These are phyloP conservation scores for Escovopsis weberi DNA, from an alignment of 2,329 filamentous ascomycete genomes.

Conservation along the genomic window DNA sequence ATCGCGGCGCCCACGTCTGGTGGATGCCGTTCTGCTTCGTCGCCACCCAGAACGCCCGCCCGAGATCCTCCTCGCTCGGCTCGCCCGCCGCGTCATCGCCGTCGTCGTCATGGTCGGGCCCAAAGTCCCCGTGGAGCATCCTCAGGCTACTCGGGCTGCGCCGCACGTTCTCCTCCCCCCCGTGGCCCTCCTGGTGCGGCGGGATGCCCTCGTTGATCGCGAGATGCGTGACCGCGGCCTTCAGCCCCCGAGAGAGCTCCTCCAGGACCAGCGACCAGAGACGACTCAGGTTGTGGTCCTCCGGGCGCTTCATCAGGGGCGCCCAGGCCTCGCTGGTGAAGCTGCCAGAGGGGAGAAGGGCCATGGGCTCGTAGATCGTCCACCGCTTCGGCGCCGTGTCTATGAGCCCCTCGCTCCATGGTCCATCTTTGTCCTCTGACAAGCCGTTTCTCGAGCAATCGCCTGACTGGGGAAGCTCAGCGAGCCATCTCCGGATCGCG, in stretches of 20 bases:
- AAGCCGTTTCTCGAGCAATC: too few species aligned
- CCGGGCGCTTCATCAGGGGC: slow-evolving; percentile 16
- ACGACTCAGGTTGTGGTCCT: slow-evolving; percentile 10
- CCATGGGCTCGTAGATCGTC: slow-evolving; percentile 46
- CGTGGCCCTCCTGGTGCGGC: slow-evolving; percentile 17
- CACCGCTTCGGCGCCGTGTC: slow-evolving; percentile 39
- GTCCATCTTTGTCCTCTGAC: background rate
- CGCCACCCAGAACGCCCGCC: slow-evolving; percentile 60
- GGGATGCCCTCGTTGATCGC: slow-evolving; percentile 50
- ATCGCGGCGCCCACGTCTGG: slow-evolving; percentile 77
- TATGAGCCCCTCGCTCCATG: slow-evolving; percentile 18
- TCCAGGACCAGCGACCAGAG: slow-evolving; percentile 38
- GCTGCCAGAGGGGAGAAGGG: slow-evolving; percentile 43
- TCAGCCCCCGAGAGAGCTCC: slow-evolving; percentile 27
- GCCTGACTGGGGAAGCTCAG: slow-evolving; percentile 1
- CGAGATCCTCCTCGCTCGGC: slow-evolving; percentile 39
- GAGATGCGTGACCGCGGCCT: slow-evolving; percentile 35
- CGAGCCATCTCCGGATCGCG: slow-evolving; percentile 17
- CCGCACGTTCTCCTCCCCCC: slow-evolving; percentile 47
- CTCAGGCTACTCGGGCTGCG: slow-evolving; percentile 57
- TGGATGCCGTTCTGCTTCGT: slow-evolving; percentile 64
- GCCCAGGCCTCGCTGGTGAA: slow-evolving; percentile 32
- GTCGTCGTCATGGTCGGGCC: slow-evolving; percentile 22
- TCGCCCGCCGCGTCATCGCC: slow-evolving; percentile 4
- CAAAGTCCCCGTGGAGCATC: slow-evolving; percentile 63